Conservation (phyloP, 805 yeast species). For the Brettanomyces nanus region DNA sequence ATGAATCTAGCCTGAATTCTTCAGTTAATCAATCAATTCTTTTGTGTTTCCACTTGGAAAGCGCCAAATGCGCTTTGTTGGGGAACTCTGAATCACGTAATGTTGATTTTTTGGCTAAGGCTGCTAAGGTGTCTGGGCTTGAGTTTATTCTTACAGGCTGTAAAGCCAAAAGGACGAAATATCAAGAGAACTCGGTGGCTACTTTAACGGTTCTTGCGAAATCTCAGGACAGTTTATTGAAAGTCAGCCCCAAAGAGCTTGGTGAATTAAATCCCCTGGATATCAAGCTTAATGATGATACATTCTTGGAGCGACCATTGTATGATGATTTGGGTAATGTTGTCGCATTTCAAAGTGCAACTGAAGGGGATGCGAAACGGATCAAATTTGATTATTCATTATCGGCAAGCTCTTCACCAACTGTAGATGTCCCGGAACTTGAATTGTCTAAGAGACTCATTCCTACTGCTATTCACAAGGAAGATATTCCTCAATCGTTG, state of each 20-base stretch:
- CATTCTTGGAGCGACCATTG: slow-evolving; percentile 65
- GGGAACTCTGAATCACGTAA: slow-evolving; percentile 58
- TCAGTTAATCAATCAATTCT: slow-evolving; percentile 28
- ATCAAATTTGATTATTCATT: slow-evolving; percentile 32
- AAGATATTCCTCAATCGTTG: slow-evolving; percentile 51
- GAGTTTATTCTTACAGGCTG: slow-evolving; percentile 75
- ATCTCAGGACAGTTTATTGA: slow-evolving; percentile 25
- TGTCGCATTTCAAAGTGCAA: slow-evolving; percentile 26
- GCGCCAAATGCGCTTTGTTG: slow-evolving; percentile 54
- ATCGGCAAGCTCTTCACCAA: slow-evolving; percentile 4
- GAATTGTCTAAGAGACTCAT: slow-evolving; percentile 35
- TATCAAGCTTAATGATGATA: slow-evolving; percentile 63
- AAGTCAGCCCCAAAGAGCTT: slow-evolving; percentile 10
- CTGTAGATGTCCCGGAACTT: slow-evolving; percentile 4
- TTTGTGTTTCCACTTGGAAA: slow-evolving; percentile 53
- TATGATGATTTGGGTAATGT: slow-evolving; percentile 53
- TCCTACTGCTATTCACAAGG: slow-evolving; percentile 56
- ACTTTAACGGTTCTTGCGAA: slow-evolving; percentile 72
- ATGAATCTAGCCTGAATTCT: slow-evolving; percentile 25
- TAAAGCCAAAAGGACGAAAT: slow-evolving; percentile 79
- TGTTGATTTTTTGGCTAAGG: slow-evolving; percentile 44
- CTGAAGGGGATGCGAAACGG: slow-evolving; percentile 28
- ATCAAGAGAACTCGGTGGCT: slow-evolving; percentile 63
- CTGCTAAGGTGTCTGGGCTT: slow-evolving; percentile 51
- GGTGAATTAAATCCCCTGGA: slow-evolving; percentile 38